Conservation (phyloP, 164 flowering plant genomes). For the Sedum album region DNA sequence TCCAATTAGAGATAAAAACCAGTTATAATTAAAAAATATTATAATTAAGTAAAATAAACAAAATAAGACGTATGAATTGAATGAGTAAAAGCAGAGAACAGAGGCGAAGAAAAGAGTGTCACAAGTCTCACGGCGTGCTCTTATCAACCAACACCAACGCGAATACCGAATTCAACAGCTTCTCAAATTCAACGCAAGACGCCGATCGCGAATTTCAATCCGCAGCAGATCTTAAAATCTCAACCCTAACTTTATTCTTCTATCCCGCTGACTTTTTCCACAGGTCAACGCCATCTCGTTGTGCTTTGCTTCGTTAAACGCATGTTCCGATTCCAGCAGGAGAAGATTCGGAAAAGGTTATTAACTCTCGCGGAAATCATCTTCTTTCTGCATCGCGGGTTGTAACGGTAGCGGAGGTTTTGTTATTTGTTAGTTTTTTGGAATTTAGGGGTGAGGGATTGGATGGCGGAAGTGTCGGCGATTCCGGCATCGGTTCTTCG, state of each 20-base stretch:
- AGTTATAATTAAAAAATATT: too few relatives aligned
- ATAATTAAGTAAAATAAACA: too few relatives aligned
- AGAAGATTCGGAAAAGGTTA: too few relatives aligned
- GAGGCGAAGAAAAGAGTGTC: background rate
- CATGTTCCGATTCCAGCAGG: too few relatives aligned
- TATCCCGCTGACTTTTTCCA: background rate
- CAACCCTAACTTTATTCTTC: background rate
- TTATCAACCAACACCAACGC: background rate
- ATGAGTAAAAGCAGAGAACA: background rate
- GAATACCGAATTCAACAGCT: background rate
- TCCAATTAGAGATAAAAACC: too few relatives aligned
- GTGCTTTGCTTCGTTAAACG: too few relatives aligned
- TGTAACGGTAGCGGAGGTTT: background rate
- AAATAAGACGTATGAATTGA: too few relatives aligned
- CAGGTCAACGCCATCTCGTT: background rate
- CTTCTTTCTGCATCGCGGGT: background rate
- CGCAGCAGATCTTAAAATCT: background rate
- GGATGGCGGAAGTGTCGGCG: constrained; percentile 60
- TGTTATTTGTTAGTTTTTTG: background rate
- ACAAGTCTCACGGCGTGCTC: constrained; percentile 3
- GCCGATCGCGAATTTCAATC: background rate
- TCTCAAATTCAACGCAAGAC: background rate
- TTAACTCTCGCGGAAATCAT: background rate
- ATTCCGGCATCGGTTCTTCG: constrained; percentile 72
- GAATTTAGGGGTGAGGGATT: too few relatives aligned